These are phyloP conservation scores for Lyophyllum atratum DNA, from an alignment of 768 basidiomycete genomes.

Conservation along the genomic window DNA sequence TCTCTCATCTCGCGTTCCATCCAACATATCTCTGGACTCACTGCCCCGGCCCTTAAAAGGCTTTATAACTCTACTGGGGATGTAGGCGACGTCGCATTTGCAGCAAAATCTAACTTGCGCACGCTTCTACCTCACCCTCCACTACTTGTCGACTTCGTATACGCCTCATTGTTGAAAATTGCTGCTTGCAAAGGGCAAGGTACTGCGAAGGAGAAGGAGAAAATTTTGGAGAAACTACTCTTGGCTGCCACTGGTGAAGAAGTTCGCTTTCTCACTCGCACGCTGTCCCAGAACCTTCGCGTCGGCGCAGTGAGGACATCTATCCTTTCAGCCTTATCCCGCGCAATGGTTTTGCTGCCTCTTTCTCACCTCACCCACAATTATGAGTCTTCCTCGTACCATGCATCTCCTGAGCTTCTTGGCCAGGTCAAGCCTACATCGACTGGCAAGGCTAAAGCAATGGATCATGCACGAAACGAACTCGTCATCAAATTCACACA, in stretches of 20 bases:
- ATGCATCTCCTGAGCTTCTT: conserved; percentile 30
- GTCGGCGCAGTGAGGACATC: conserved; percentile 89
- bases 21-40: conserved; percentile 72
- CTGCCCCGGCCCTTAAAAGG: conserved; percentile 54
- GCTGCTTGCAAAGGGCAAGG: conserved; percentile 72
- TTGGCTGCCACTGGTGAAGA: conserved; percentile 87
- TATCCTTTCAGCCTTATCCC: conserved; percentile 76
- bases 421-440: conserved; percentile 20
- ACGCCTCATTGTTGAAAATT: conserved; percentile 67
- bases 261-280: conserved; percentile 78
- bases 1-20: conserved; percentile 70
- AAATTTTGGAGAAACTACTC: conserved; percentile 78
- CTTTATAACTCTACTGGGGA: conserved; percentile 80
- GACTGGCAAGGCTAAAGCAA: conserved; percentile 21
- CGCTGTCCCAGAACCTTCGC: conserved; percentile 71
- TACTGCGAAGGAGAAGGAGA: conserved; percentile 74
- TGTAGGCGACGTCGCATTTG: conserved; percentile 85
- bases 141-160: conserved; percentile 64
- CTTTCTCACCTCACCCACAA: conserved; percentile 26
- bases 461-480: conserved; percentile 33
- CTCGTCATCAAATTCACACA: conserved; percentile 44
- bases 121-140: conserved; percentile 75
- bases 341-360: conserved; percentile 70
- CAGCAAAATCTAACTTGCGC: conserved; percentile 75
- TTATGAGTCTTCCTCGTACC: conserved; percentile 17